Conservation (phyloP, 768 basidiomycete species). For the Cubamyces sp. region DNA sequence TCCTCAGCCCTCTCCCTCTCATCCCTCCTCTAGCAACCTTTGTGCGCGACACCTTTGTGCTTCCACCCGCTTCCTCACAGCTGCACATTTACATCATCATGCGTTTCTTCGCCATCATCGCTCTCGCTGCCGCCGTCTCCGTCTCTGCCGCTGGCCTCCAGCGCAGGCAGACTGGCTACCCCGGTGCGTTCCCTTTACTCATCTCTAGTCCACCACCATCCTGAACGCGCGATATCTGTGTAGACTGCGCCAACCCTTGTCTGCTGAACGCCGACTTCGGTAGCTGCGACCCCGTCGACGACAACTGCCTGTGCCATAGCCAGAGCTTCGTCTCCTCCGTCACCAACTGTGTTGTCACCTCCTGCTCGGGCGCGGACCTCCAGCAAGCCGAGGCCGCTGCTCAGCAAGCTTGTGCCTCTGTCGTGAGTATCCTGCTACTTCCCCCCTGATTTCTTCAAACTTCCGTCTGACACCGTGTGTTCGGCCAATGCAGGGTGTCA, state of each 20-base stretch:
- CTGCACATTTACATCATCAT: slow-evolving; percentile 40
- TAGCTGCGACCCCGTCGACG: slow-evolving; percentile 52
- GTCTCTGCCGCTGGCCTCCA: slow-evolving; percentile 24
- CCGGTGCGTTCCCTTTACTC: slow-evolving; percentile 11
- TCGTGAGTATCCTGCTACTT: slow-evolving; percentile 28
- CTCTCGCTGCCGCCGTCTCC: slow-evolving; percentile 42
- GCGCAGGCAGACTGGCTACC: slow-evolving; percentile 20
- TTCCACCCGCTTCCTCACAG: slow-evolving; percentile 12
- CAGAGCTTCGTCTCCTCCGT: slow-evolving; percentile 32
- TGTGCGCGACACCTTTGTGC: slow-evolving; percentile 13
- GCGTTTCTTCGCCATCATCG: slow-evolving; percentile 52
- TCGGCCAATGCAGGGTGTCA: slow-evolving; percentile 50
- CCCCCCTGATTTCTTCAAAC: no score
- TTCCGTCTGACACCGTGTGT: not conserved
- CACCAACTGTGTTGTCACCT: slow-evolving; percentile 34
- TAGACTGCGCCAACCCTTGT: slow-evolving; percentile 60
- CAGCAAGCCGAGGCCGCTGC: slow-evolving; percentile 31
- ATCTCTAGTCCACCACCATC: not conserved
- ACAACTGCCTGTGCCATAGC: slow-evolving; percentile 48
- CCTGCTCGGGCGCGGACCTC: slow-evolving; percentile 33
- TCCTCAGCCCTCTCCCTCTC: slow-evolving; percentile 24
- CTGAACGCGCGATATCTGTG: not conserved
- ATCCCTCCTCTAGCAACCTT: not conserved
- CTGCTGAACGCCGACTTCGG: slow-evolving; percentile 47
- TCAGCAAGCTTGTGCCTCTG: slow-evolving; percentile 31